These are phyloP conservation scores for Globisporangium paddicum DNA, from an alignment of 352 stramenopile species.

Conservation along the genomic window DNA sequence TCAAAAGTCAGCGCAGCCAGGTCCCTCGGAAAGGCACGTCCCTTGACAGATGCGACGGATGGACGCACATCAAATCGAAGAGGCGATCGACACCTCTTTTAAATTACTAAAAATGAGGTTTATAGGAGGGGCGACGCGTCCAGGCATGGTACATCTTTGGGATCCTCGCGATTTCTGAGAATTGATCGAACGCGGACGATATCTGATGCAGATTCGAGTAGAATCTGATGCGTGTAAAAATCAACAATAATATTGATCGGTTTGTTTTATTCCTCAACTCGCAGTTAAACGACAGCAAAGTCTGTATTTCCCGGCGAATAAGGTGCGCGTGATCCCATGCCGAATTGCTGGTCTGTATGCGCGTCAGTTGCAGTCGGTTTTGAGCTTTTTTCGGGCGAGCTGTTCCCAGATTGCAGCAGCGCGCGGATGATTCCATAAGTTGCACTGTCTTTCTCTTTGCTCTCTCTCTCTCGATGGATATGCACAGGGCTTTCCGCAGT, in stretches of 20 bases:
- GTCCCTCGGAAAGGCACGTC: too few relatives aligned
- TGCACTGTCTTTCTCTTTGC: slow-evolving; percentile 10
- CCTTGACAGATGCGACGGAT: slow-evolving; percentile 2
- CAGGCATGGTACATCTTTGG: background rate
- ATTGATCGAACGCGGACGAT: background rate
- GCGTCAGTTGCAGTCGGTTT: background rate
- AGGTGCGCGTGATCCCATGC: background rate
- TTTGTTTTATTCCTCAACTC: background rate
- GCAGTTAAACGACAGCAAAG: background rate
- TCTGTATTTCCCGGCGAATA: too few relatives aligned
- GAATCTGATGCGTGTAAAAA: background rate
- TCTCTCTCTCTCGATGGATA: slow-evolving; percentile 2
- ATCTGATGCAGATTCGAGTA: slow-evolving; percentile 1
- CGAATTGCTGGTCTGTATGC: background rate
- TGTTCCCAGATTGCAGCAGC: background rate
- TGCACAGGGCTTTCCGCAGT: background rate
- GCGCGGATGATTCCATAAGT: background rate
- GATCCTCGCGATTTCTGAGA: slow-evolving; percentile 3
- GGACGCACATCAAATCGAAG: slow-evolving; percentile 2
- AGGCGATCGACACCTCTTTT: background rate
- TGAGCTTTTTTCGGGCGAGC: background rate
- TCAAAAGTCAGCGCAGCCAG: too few relatives aligned
- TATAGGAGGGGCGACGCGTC: background rate
- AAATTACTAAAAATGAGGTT: background rate
- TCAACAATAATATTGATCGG: too few relatives aligned